A percentile compares a stretch with the other conserved stretches of the same genome.
Evolutionary conservation across 1,284 basidiomycete species (phyloP).

Genomic region (Irpex lacteus): DNA sequence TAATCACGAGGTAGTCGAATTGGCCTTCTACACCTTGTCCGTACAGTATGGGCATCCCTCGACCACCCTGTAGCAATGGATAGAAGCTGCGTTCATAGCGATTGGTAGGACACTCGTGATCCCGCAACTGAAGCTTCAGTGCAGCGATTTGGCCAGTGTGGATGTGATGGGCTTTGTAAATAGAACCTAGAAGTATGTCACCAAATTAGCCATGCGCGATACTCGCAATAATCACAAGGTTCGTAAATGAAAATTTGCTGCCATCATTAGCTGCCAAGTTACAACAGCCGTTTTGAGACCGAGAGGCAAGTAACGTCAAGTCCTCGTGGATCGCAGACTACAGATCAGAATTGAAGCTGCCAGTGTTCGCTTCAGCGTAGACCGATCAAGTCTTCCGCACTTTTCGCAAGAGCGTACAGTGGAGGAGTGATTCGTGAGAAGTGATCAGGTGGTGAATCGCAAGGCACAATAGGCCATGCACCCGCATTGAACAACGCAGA

Average conservation of each 20-base stretch:
- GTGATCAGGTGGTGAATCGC: too few species aligned
- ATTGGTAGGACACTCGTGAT: slow-evolving; percentile 74
- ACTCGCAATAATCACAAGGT: not conserved
- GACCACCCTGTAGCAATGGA: slow-evolving; percentile 67
- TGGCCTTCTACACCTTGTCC: slow-evolving; percentile 54
- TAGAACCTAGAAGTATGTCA: slow-evolving; percentile 48
- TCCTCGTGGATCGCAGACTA: too few species aligned
- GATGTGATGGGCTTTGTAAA: slow-evolving; percentile 59
- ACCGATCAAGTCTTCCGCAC: too few species aligned
- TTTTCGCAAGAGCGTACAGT: too few species aligned
- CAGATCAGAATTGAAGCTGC: too few species aligned
- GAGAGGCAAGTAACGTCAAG: not conserved
- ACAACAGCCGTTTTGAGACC: too few species aligned
- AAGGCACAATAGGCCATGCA: too few species aligned
- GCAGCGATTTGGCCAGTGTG: slow-evolving; percentile 59
- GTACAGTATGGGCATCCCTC: slow-evolving; percentile 69
- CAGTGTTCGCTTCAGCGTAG: too few species aligned
- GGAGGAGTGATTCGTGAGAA: too few species aligned
- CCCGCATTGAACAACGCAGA: too few species aligned
- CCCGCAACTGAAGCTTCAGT: slow-evolving; percentile 63
- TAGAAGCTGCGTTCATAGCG: slow-evolving; percentile 66
- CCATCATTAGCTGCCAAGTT: not conserved
- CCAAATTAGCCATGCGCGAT: not conserved
- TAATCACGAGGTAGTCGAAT: slow-evolving; percentile 75
- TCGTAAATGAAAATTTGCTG: too few species aligned